Conservation (phyloP, 2,329 filamentous ascomycete genomes). For the Ophiostoma himal-ulmi region DNA sequence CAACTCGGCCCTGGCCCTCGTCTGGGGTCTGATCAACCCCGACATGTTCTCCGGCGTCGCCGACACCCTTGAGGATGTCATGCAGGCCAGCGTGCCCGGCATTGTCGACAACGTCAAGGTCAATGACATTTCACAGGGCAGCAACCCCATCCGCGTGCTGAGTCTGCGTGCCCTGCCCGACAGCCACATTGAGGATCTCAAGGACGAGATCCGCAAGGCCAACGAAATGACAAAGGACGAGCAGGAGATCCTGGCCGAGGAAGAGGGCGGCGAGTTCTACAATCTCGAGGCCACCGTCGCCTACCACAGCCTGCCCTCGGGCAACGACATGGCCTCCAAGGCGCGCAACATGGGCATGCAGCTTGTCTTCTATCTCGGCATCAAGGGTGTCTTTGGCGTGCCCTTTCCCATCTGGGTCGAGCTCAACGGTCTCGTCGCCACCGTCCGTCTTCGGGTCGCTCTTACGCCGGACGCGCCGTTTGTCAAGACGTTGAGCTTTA, state of each 20-base stretch:
- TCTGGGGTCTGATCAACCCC: slow-evolving; percentile 90
- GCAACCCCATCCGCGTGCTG: slow-evolving; percentile 80
- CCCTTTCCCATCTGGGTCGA: slow-evolving; percentile 84
- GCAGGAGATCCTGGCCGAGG: slow-evolving; percentile 79
- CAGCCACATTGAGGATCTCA: slow-evolving; percentile 71
- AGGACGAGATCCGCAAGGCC: slow-evolving; percentile 70
- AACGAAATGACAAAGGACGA: slow-evolving; percentile 78
- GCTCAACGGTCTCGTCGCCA: slow-evolving; percentile 83
- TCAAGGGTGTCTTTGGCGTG: slow-evolving; percentile 83
- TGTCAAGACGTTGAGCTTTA: slow-evolving; percentile 85
- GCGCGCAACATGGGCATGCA: slow-evolving; percentile 97
- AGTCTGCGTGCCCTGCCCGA: slow-evolving; percentile 83
- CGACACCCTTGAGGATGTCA: slow-evolving; percentile 92
- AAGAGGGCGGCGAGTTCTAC: slow-evolving; percentile 87
- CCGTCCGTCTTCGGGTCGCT: slow-evolving; percentile 73
- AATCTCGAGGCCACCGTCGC: slow-evolving; percentile 87
- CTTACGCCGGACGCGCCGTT: slow-evolving; percentile 89
- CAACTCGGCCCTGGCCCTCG: slow-evolving; percentile 76
- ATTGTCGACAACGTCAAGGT: slow-evolving; percentile 93
- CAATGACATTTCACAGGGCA: slow-evolving; percentile 90
- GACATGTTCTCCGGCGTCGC: slow-evolving; percentile 90
- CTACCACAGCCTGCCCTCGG: slow-evolving; percentile 77
- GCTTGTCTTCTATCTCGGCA: slow-evolving; percentile 84
- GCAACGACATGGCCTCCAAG: slow-evolving; percentile 66
- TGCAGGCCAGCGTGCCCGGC: slow-evolving; percentile 89